These are phyloP conservation scores for Saturnispora dispora DNA, from an alignment of 805 yeast species.

Conservation along the genomic window DNA sequence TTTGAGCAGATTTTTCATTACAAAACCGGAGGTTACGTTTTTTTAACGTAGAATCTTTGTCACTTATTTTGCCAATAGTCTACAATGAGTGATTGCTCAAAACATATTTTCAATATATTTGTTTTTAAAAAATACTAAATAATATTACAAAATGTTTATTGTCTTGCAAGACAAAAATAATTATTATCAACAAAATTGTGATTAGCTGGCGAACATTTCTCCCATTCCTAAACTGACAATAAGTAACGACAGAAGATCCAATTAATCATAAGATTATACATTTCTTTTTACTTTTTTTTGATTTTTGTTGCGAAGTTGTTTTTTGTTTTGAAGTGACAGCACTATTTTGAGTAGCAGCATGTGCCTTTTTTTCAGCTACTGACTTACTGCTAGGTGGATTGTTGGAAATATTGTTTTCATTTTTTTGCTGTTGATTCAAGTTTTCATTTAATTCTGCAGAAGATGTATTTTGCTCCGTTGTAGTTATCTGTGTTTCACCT, in stretches of 20 bases:
- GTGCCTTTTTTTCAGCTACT: background rate
- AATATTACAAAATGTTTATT: background rate
- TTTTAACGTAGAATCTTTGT: no score
- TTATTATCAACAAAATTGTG: background rate
- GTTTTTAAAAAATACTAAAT: no score
- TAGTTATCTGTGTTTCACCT: background rate
- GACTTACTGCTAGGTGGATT: background rate
- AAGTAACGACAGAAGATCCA: background rate
- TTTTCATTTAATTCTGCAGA: background rate
- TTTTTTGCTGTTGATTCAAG: background rate
- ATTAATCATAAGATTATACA: slow-evolving; percentile 5
- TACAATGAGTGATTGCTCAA: no score
- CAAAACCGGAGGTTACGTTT: no score
- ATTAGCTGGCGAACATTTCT: background rate
- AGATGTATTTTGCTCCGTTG: background rate
- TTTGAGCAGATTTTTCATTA: no score
- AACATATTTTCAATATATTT: background rate
- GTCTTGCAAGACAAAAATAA: background rate
- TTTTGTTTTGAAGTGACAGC: background rate
- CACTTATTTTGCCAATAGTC: no score
- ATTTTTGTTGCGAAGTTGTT: background rate
- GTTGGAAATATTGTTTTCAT: background rate
- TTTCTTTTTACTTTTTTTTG: slow-evolving; percentile 6
- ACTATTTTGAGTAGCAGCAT: background rate
- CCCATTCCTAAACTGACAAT: background rate